Conservation (phyloP, 208 protist genomes). For the Crithidia sp. region DNA sequence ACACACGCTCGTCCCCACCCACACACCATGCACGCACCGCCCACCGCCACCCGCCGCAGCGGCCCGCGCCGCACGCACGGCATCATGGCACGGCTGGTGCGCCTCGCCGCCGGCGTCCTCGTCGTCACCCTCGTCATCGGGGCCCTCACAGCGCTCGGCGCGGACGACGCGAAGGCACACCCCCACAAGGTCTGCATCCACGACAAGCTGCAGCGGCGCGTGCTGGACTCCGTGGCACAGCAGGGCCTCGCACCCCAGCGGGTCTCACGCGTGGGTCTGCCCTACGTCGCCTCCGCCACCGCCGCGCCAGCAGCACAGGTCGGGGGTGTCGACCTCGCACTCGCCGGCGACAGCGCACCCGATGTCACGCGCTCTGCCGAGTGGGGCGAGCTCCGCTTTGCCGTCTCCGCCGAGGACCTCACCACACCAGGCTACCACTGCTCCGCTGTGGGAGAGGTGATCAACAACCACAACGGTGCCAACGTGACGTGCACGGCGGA, state of each 20-base stretch:
- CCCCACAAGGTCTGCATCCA: slow-evolving; percentile 17
- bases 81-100: slow-evolving; percentile 14
- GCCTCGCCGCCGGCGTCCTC: slow-evolving; percentile 36
- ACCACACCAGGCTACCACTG: slow-evolving; percentile 48
- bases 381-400: slow-evolving; percentile 54
- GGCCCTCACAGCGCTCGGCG: slow-evolving; percentile 21
- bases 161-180: background rate
- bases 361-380: background rate
- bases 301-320: background rate
- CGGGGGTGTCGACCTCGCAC: background rate
- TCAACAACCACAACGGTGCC: slow-evolving; percentile 28
- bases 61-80: slow-evolving; percentile 8
- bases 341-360: background rate
- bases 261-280: slow-evolving; percentile 10
- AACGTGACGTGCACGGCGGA: slow-evolving; percentile 24
- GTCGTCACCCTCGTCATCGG: slow-evolving; percentile 26
- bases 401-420: slow-evolving; percentile 41
- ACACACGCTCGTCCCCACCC: background rate
- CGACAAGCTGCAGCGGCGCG: slow-evolving; percentile 9
- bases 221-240: slow-evolving; percentile 1
- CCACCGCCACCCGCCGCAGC: background rate
- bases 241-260: background rate
- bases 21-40: background rate
- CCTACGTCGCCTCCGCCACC: background rate
- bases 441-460: slow-evolving; percentile 23